Percentiles rank a stretch among this genome's conserved stretches.
Evolutionary conservation across 2,329 filamentous ascomycete species (phyloP).

Genomic region (Trichoderma simmonsii): DNA sequence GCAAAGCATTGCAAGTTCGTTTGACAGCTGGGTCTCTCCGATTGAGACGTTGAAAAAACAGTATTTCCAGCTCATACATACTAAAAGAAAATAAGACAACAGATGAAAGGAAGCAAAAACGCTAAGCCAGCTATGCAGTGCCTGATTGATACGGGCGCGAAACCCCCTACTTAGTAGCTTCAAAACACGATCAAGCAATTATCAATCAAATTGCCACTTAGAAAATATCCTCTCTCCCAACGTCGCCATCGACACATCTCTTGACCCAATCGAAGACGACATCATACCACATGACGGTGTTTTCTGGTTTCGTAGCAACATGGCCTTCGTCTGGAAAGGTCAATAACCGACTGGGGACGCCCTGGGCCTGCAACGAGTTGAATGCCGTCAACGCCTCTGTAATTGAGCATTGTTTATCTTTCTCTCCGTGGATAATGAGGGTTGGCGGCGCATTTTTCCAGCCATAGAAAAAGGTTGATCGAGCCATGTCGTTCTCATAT

Average conservation of each 20-base stretch:
- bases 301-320: constrained; percentile 67
- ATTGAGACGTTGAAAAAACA: background rate
- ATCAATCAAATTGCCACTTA: background rate
- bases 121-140: background rate
- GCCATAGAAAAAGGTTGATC: constrained; percentile 39
- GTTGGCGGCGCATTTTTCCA: constrained; percentile 64
- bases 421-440: constrained; percentile 67
- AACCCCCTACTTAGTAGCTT: background rate
- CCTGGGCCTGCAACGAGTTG: constrained; percentile 65
- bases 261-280: constrained; percentile 67
- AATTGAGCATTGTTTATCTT: constrained; percentile 57
- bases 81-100: background rate
- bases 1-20: background rate
- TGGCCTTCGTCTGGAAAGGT: constrained; percentile 73
- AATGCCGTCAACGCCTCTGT: constrained; percentile 64
- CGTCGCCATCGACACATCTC: constrained; percentile 36
- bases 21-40: background rate
- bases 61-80: background rate
- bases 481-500: background rate
- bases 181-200: background rate
- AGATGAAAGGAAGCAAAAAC: background rate
- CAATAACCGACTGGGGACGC: constrained; percentile 66
- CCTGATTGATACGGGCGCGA: background rate
- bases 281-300: constrained; percentile 65
- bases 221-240: constrained; percentile 21